Base-by-base conservation (phyloP, 1,139 yeast species). In the Debaryomyces coudertii region DNA sequence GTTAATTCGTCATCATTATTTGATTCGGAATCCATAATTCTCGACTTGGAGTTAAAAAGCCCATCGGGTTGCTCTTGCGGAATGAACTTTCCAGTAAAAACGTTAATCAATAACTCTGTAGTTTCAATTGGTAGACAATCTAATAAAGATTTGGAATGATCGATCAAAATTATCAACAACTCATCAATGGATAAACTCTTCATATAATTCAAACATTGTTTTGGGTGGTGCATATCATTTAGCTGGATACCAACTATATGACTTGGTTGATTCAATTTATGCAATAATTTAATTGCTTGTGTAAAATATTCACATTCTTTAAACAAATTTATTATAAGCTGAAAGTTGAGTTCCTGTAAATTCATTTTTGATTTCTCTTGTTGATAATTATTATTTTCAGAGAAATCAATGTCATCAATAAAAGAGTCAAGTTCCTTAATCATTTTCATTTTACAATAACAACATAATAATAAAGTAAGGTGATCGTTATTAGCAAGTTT, bases 51-150 rank as follows among this genome's bases (percentile, higher is more conserved):
- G n/a, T 33, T 39, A 38, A 46, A 30, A 7, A 45, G 38, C 5
- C 49, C 46, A n/a, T 48, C 46, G 12, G 47, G 27, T 8, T 31
- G 39, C 16, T 55, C 58, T 18, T 45, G 55, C 1, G 93, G 87
- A 15, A 67, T 68, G 59, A 85, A 93, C 47, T 80, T 82, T 0
- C 98, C 98, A 0, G 98, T 92, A 61, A 93, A 93, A 1, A 92
- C 87, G 36, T 87, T 87, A 47, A 93, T 92, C 46, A 92, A 71
- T 36, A 93, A 66, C 35, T 85, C 85, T 0, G 97, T 90, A 0
- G 96, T 87, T 50, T 87, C 92, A 48, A 87, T 79, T 0, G 99
- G 98, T 38, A 82, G 68, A 43, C 74, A 64, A 43, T 87, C 87
- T 41, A 93, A 69, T 30, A 93, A 68, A 0, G 70, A 63, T 49